Base-by-base conservation (phyloP, 805 yeast species). In the Cyberlindnera suaveolens region DNA sequence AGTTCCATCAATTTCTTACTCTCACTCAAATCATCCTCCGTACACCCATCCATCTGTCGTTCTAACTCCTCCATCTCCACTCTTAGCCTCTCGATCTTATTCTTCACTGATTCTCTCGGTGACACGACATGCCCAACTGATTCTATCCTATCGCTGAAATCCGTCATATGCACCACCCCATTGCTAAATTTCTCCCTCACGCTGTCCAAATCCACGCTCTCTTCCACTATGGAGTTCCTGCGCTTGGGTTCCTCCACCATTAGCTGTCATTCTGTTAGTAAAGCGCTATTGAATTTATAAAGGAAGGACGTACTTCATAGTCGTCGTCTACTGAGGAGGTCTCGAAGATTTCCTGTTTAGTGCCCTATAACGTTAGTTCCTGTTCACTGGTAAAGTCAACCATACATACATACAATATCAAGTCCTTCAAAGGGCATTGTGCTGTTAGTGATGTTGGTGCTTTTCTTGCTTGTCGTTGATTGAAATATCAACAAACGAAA, bases 311-410 rank as follows among this genome's bases (percentile, higher is more conserved):
- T 5, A 61, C 64, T 20, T 66, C 66, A 38, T 68, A 68, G 3
- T 66, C 54, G 43, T 72, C 77, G 4, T 76, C 74, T 1, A 50
- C 49, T 39, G 57, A 60, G 3, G 60, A 55, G 6, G 77, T 70
- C 52, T 73, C 77, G 46, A 62, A 72, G 3, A 73, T 65, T 29
- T 66, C 73, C 43, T 53, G 61, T 64, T 49, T 57, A 20, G 41
- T 30, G 38, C 60, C 66, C 59, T 56, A 39, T 39, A 35, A 9
- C 13, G 31, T 32, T n/a, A 11, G 16, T 31, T 14, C 14, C 18
- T 23, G 27, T 9, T 9, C 27, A 23, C 27, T 23, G 27, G 27
- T 23, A 9, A 9, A 23, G 27, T 2, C 27, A 9, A 2, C 27
- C 27, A 23, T 9, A 23, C 27, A 10, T 23, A 23, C 27, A 10